Base-by-base conservation (phyloP, 208 protist species). In the Wallacemonas sp. region DNA sequence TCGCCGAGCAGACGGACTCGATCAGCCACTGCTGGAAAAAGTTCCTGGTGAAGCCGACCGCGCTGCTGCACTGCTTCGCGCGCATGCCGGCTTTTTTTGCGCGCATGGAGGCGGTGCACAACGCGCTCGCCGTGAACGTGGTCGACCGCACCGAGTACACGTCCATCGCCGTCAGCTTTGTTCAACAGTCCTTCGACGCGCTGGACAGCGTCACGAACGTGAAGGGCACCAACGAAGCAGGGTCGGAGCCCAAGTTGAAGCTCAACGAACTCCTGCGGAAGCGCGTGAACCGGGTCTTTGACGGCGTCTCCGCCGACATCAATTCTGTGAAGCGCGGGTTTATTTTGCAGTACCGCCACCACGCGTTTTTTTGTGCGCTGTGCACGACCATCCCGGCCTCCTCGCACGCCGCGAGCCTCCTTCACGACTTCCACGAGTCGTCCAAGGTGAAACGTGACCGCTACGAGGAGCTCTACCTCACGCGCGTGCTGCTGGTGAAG, bases 291-390 rank as follows among this genome's bases (percentile, higher is more conserved):
- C 49, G 59, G 25, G 69, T 81, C 7, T 46, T 95, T 29, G 82
- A 91, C 36, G 83, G 83, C 23, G 41, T 83, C 52, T 46, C 66
- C 63, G 73, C 62, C 5, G 72, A 68, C 50, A 76, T 83, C 57
- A 76, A 75, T 25, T 82, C 86, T 3, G 65, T 89, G 23, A 92
- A 92, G 73, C 82, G 75, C 29, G 80, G 79, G 23, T 92, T 89
- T 57, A 81, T 96, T 49, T 80, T 89, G 73, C 87, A 96, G 68
- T 93, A 91, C 66, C 87, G 91, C 25, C 91, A 96, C 49, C 91
- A 96, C 61, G 81, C 87, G 29, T 96, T 94, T 73, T 96, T 96
- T 70, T 96, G 91, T 65, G 77, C 84, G 54, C 87, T 94, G 55
- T 96, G 86, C 72, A 73, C 65, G 2, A 83, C 86, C 3, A 63